Conservation (phyloP, 1,284 basidiomycete genomes). For the Phylloboletellus chloephorus region DNA sequence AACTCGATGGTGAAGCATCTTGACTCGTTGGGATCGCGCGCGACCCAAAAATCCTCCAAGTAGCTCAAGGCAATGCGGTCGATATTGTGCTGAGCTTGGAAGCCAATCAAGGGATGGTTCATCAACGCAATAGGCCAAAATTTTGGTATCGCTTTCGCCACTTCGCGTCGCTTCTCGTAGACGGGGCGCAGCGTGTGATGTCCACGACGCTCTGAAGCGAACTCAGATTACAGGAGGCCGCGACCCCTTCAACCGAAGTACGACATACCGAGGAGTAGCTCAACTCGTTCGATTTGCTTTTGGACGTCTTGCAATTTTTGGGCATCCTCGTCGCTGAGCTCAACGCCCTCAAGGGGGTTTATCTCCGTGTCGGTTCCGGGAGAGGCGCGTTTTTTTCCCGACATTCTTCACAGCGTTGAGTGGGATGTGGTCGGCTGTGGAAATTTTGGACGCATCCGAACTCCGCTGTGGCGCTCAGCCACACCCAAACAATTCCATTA, state of each 20-base stretch:
- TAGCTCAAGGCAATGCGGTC: conserved; percentile 72
- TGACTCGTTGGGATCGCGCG: conserved; percentile 58
- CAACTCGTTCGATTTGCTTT: conserved; percentile 61
- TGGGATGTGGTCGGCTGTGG: conserved; percentile 4
- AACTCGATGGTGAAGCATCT: conserved; percentile 76
- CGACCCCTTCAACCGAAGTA: conserved; percentile 4
- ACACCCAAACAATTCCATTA: not conserved
- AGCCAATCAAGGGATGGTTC: conserved; percentile 56
- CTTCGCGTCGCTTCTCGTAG: conserved; percentile 62
- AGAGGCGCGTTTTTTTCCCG: conserved; percentile 67
- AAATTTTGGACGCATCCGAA: conserved; percentile 27
- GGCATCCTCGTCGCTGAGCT: conserved; percentile 64
- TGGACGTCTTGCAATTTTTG: conserved; percentile 56
- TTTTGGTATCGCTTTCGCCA: conserved; percentile 60
- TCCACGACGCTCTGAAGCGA: conserved; percentile 53
- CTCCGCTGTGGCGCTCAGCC: conserved; percentile 25
- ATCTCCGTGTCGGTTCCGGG: conserved; percentile 68
- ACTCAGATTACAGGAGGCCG: conserved; percentile 9
- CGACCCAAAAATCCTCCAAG: conserved; percentile 76
- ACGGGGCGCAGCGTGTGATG: conserved; percentile 52
- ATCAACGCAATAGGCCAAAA: conserved; percentile 78
- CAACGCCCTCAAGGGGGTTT: conserved; percentile 57
- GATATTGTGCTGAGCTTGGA: conserved; percentile 60
- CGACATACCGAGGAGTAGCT: conserved; percentile 63
- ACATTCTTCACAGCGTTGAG: conserved; percentile 20